A percentile compares a stretch with the other conserved stretches of the same genome.
Evolutionary conservation across 1,139 yeast genomes (phyloP).

Genomic region (Zygosaccharomyces sapae): DNA sequence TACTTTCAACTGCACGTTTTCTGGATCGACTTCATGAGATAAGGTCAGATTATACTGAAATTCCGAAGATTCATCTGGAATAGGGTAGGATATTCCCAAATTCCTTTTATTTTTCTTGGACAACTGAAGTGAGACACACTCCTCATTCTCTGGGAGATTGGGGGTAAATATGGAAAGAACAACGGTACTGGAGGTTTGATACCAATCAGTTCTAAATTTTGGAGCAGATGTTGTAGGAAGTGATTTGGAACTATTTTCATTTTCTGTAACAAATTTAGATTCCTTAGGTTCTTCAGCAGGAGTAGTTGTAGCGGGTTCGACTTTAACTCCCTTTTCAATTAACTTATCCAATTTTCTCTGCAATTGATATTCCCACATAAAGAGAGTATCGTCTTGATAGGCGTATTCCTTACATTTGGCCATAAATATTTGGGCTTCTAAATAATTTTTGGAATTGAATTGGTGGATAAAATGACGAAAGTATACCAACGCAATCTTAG

Average conservation of each 20-base stretch:
- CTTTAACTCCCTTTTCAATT: slow-evolving; percentile 6
- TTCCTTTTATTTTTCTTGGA: slow-evolving; percentile 20
- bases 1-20: slow-evolving; percentile 46
- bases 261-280: slow-evolving; percentile 23
- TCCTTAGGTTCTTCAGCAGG: slow-evolving; percentile 19
- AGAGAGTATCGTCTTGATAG: slow-evolving; percentile 46
- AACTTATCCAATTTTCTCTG: slow-evolving; percentile 34
- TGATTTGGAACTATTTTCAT: not conserved
- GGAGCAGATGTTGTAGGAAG: slow-evolving; percentile 12
- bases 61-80: slow-evolving; percentile 37
- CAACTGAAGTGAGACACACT: slow-evolving; percentile 35
- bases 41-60: slow-evolving; percentile 44
- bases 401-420: slow-evolving; percentile 47
- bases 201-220: slow-evolving; percentile 72
- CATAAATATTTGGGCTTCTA: slow-evolving; percentile 49
- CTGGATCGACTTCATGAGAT: slow-evolving; percentile 48
- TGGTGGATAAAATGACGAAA: slow-evolving; percentile 54
- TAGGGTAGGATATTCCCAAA: slow-evolving; percentile 22
- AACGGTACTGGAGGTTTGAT: slow-evolving; percentile 55
- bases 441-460: slow-evolving; percentile 46
- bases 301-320: slow-evolving; percentile 1
- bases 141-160: slow-evolving; percentile 45
- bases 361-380: slow-evolving; percentile 51
- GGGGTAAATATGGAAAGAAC: slow-evolving; percentile 72
- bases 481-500: slow-evolving; percentile 54